These are phyloP conservation scores for Torulaspora indica DNA, from an alignment of 805 yeast species.

Conservation along the genomic window DNA sequence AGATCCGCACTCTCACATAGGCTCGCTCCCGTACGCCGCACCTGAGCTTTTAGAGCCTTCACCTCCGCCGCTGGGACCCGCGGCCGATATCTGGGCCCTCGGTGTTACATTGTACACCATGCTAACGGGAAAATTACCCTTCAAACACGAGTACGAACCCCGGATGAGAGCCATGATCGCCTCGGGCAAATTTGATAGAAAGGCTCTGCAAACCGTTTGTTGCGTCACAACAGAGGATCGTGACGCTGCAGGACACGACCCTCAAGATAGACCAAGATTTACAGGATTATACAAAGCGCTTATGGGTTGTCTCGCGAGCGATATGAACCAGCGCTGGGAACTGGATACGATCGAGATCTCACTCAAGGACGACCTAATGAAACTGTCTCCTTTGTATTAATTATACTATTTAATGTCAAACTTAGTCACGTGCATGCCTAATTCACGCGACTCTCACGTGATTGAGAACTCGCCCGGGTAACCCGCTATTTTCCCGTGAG, in stretches of 20 bases:
- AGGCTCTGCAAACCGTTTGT: conserved; percentile 42
- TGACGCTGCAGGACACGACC: conserved; percentile 17
- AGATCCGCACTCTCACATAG: conserved; percentile 64
- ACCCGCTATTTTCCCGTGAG: no score
- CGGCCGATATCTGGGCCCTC: conserved; percentile 86
- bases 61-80: conserved; percentile 57
- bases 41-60: conserved; percentile 72
- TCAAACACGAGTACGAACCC: conserved; percentile 80
- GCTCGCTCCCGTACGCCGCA: conserved; percentile 88
- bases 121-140: conserved; percentile 71
- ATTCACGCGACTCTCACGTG: no score
- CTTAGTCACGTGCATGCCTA: neutral
- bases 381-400: conserved; percentile 4
- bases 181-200: conserved; percentile 56
- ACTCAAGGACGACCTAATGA: conserved; percentile 7
- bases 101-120: conserved; percentile 76
- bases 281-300: conserved; percentile 37
- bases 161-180: conserved; percentile 66
- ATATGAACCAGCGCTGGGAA: conserved; percentile 49
- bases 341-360: conserved; percentile 38
- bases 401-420: conserved; percentile 4
- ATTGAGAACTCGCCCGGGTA: no score
- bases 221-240: conserved; percentile 16
- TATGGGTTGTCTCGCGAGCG: conserved; percentile 50
- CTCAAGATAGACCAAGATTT: conserved; percentile 19